Conservation (phyloP, 2,329 filamentous ascomycete species). For the Microcyclospora tardicrescens region DNA sequence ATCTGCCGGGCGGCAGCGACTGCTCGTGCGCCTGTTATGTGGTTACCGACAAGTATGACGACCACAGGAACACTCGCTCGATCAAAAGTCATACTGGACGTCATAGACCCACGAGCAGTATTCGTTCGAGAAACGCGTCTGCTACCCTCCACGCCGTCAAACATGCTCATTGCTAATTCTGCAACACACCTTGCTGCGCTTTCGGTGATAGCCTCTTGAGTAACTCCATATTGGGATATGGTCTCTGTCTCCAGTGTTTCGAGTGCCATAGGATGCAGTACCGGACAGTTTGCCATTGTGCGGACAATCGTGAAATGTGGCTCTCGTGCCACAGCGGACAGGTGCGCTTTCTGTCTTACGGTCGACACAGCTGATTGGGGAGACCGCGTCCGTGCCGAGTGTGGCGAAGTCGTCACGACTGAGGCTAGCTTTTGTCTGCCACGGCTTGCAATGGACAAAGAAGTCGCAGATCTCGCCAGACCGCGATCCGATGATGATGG, state of each 20-base stretch:
- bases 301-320: slow-evolving; percentile 40
- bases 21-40: slow-evolving; percentile 73
- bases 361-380: slow-evolving; percentile 17
- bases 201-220: slow-evolving; percentile 82
- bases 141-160: slow-evolving; percentile 10
- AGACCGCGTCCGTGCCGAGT: slow-evolving; percentile 17
- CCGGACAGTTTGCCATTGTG: slow-evolving; percentile 43
- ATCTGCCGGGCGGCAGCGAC: slow-evolving; percentile 78
- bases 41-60: slow-evolving; percentile 87
- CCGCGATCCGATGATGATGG: slow-evolving; percentile 18
- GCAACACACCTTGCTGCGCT: slow-evolving; percentile 83
- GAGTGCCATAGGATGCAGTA: slow-evolving; percentile 64
- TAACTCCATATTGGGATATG: slow-evolving; percentile 72
- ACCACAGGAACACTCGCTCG: slow-evolving; percentile 42
- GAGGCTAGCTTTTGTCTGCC: slow-evolving; percentile 9
- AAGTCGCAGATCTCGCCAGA: slow-evolving; percentile 12
- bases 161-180: slow-evolving; percentile 53
- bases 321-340: slow-evolving; percentile 6
- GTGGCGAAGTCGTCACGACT: slow-evolving; percentile 15
- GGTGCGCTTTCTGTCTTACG: slow-evolving; percentile 11
- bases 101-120: slow-evolving; percentile 46
- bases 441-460: slow-evolving; percentile 7
- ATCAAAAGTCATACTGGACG: slow-evolving; percentile 42
- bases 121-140: slow-evolving; percentile 18
- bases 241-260: slow-evolving; percentile 86